Evolutionary conservation across 2,329 filamentous ascomycete genomes (phyloP).

Genomic region (Falciphora oryzae): DNA sequence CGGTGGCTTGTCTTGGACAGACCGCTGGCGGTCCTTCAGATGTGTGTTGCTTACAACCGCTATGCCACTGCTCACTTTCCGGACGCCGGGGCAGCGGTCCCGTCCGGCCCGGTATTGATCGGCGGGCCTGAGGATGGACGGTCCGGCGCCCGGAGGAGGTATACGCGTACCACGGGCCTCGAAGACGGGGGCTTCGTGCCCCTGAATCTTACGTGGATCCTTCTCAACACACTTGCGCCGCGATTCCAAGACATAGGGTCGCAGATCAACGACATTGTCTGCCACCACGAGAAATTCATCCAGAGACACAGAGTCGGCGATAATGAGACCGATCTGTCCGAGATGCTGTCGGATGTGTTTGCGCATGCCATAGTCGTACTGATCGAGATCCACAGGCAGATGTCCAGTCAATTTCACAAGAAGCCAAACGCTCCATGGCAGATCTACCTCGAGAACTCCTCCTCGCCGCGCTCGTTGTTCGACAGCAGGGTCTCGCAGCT

Average conservation of each 20-base stretch:
- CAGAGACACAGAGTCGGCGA: background rate
- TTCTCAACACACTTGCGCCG: background rate
- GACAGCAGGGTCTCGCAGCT: background rate
- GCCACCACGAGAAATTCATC: background rate
- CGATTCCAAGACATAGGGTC: background rate
- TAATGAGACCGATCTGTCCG: background rate
- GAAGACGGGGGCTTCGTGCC: background rate
- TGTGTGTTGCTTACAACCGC: background rate
- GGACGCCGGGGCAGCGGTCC: too few relatives aligned
- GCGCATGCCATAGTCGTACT: background rate
- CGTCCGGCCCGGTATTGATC: background rate
- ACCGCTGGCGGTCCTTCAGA: background rate
- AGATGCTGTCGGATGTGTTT: background rate
- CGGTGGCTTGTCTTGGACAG: background rate
- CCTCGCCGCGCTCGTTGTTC: background rate
- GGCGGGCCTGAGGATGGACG: too few relatives aligned
- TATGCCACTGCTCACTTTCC: background rate
- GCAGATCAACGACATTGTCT: background rate
- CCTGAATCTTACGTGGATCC: background rate
- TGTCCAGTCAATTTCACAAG: background rate
- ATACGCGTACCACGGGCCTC: background rate
- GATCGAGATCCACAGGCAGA: background rate
- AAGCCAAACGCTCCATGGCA: background rate
- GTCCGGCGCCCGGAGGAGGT: background rate
- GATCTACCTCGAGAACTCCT: background rate